phyloP scores from a whole-genome alignment of 1,284 basidiomycete genomes.

The Fomitopsis pinicola region DNA sequence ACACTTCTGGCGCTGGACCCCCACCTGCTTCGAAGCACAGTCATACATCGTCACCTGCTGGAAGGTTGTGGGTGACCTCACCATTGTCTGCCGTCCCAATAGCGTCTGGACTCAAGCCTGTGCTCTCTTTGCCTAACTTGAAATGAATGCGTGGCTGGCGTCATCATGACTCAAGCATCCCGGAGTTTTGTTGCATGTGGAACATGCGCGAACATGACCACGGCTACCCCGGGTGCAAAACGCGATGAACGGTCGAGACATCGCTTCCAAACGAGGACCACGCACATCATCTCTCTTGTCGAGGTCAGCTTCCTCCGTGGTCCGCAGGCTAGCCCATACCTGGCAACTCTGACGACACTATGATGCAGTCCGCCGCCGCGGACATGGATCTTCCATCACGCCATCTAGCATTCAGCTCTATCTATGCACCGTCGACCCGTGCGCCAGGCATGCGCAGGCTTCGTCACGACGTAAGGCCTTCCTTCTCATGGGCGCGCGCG shows the following conservation, averaged over 20 bases:
- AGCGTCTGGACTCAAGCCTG: background rate
- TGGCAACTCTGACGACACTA: background rate
- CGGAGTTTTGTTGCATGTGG: background rate
- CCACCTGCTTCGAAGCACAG: background rate
- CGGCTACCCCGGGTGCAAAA: background rate
- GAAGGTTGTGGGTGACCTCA: background rate
- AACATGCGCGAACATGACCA: background rate
- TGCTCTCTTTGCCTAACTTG: background rate
- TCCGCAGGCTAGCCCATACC: background rate
- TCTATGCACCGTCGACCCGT: background rate
- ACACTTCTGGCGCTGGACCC: background rate
- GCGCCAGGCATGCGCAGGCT: background rate
- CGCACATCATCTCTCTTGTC: background rate
- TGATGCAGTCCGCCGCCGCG: background rate
- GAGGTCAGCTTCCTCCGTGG: background rate
- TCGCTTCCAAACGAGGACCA: background rate
- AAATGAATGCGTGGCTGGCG: background rate
- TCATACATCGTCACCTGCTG: background rate
- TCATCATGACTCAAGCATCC: background rate
- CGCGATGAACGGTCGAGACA: background rate
- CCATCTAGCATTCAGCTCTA: background rate
- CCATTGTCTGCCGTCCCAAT: background rate
- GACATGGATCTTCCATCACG: slow-evolving; percentile 1
- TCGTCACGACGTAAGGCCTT: background rate
- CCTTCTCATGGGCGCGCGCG: background rate